These are phyloP conservation scores for Ziziphus jujuba DNA, from an alignment of 306 rosid species.

Conservation along the genomic window DNA sequence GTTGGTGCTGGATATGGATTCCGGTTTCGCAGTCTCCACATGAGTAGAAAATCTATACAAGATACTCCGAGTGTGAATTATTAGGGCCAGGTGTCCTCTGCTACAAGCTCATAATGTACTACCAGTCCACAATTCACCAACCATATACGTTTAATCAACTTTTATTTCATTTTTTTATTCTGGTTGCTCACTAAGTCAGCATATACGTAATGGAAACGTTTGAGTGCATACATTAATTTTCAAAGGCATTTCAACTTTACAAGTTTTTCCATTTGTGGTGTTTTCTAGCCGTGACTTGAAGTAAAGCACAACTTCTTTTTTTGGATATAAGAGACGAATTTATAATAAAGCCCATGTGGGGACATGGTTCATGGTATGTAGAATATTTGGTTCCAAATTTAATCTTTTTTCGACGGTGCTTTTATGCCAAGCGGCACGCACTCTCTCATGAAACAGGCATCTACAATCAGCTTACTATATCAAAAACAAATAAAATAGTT, in stretches of 20 bases:
- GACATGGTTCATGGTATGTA: no score
- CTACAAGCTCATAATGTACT: neutral
- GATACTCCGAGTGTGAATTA: constrained; percentile 28
- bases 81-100: constrained; percentile 34
- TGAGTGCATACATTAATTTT: no score
- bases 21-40: neutral
- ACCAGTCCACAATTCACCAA: neutral
- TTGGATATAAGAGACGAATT: no score
- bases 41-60: constrained; percentile 19
- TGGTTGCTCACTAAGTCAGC: no score
- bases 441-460: no score
- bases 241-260: no score
- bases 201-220: no score
- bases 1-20: constrained; percentile 20
- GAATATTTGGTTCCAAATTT: no score
- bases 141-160: neutral
- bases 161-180: no score
- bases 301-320: neutral
- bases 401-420: neutral
- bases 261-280: constrained; percentile 1
- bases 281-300: neutral
- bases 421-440: neutral
- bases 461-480: no score
- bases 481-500: no score
- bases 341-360: no score